Conservation (phyloP, 83 land plant species). For the Picea engelmannii region DNA sequence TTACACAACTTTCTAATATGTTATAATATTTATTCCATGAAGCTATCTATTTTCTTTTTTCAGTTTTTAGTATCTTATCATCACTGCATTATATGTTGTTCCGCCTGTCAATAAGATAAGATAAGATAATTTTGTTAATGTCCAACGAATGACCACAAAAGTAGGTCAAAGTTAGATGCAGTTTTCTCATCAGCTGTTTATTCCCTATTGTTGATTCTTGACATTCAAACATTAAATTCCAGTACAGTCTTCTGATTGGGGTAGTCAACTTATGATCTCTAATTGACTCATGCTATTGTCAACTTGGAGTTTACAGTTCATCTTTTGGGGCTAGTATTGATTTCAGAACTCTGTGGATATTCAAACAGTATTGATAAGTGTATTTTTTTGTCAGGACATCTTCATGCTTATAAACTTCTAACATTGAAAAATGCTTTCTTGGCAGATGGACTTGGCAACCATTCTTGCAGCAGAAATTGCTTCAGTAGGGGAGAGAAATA, state of each 20-base stretch:
- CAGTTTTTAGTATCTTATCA: not conserved
- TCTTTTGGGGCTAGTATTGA: not conserved
- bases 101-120: not conserved
- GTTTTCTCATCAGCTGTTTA: constrained; percentile 3
- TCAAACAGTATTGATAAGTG: too few relatives aligned
- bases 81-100: not conserved
- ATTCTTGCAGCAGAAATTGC: not conserved
- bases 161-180: not conserved
- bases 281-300: constrained; percentile 6
- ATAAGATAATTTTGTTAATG: too few relatives aligned
- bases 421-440: too few relatives aligned
- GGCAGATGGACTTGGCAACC: constrained; percentile 1
- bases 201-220: constrained; percentile 3
- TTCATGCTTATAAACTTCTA: too few relatives aligned
- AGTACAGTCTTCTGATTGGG: not conserved
- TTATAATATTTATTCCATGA: not conserved
- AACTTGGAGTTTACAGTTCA: not conserved
- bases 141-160: too few relatives aligned
- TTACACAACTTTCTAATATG: not conserved
- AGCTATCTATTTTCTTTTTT: not conserved
- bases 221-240: not conserved
- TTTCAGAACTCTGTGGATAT: not conserved
- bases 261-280: constrained; percentile 1
- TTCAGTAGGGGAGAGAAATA: not conserved
- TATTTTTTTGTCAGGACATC: too few relatives aligned